phyloP scores from a whole-genome alignment of 2,329 filamentous ascomycete species.

The Periconia digitata region DNA sequence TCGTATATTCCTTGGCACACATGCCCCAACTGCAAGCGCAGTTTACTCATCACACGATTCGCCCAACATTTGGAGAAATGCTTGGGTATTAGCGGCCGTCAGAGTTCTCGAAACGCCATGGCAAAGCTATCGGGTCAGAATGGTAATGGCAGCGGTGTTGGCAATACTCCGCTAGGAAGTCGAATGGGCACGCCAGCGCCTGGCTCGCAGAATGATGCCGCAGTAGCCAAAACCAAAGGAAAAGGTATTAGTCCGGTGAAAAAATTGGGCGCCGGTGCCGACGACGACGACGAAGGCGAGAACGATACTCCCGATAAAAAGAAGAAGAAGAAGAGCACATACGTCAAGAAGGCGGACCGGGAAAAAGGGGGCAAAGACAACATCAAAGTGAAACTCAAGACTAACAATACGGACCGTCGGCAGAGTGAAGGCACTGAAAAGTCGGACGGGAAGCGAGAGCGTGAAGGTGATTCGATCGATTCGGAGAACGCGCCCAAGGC shows the following conservation, averaged over 20 bases:
- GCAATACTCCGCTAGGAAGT: slow-evolving; percentile 47
- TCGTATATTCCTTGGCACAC: slow-evolving; percentile 56
- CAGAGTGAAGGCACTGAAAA: slow-evolving; percentile 32
- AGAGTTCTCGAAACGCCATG: slow-evolving; percentile 53
- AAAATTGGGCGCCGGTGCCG: slow-evolving; percentile 27
- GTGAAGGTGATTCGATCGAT: slow-evolving; percentile 34
- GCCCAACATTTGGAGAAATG: slow-evolving; percentile 65
- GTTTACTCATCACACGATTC: slow-evolving; percentile 62
- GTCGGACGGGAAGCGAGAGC: slow-evolving; percentile 36
- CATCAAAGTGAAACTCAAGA: slow-evolving; percentile 40
- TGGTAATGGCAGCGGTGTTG: slow-evolving; percentile 38
- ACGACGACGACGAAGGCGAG: slow-evolving; percentile 41
- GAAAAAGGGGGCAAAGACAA: slow-evolving; percentile 27
- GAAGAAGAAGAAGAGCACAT: slow-evolving; percentile 53
- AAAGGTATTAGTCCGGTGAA: slow-evolving; percentile 40
- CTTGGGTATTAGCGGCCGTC: slow-evolving; percentile 58
- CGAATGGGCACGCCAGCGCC: slow-evolving; percentile 46
- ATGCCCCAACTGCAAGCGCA: slow-evolving; percentile 63
- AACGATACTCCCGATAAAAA: slow-evolving; percentile 49
- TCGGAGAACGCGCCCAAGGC: slow-evolving; percentile 32
- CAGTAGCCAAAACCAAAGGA: slow-evolving; percentile 30
- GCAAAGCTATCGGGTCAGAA: slow-evolving; percentile 46
- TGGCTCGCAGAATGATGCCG: slow-evolving; percentile 29
- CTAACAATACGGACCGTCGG: slow-evolving; percentile 26
- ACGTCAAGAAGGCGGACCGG: slow-evolving; percentile 44